Evolutionary conservation across 1,284 basidiomycete species (phyloP), one percentile per base, ranked within the genome.

Genomic region (Meripilus lineatus): DNA sequence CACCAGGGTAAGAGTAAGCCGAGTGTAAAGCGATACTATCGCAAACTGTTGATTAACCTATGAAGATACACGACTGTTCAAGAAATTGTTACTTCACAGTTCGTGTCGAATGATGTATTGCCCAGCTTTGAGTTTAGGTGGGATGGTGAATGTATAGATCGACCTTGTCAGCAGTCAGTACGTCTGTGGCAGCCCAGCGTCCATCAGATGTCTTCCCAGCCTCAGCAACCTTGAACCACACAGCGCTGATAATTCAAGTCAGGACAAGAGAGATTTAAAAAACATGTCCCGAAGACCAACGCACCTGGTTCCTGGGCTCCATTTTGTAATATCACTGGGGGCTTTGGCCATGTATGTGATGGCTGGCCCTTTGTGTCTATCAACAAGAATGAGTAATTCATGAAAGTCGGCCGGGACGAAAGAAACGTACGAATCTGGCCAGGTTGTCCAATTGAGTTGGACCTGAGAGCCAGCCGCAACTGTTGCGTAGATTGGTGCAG

Each of bases 71-170:
- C 28, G n/a, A 30, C n/a, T n/a, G 28, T 10, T 8, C 8, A 30
- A n/a, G 2, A 11, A n/a, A 43, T 30, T 5, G 22, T 14, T 11
- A 30, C 35, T 53, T 23, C 21, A 71, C 68, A 74, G 71, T 50
- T 75, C 73, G 49, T 76, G 72, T 17, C 72, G 63, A 38, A 75
- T 64, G 53, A 75, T 66, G 50, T 75, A 75, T 54, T 75, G 72
- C 2, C 71, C 72, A 8, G 72, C 46, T 44, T 65, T 58, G 26
- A 75, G 58, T 36, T 63, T 71, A 3, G 64, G 52, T 6, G 72
- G 73, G 46, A 74, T 68, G 4, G 65, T 71, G 53, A 75, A 67
- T 0, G 66, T 70, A 50, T 70, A 75, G 45, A 72, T 61, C 39
- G 63, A 63, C 38, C n/a, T 72, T 61, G 24, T 59, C 55, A 2